Base-by-base conservation (phyloP, 192 early-diverging fungal species). In the Podila epigama region DNA sequence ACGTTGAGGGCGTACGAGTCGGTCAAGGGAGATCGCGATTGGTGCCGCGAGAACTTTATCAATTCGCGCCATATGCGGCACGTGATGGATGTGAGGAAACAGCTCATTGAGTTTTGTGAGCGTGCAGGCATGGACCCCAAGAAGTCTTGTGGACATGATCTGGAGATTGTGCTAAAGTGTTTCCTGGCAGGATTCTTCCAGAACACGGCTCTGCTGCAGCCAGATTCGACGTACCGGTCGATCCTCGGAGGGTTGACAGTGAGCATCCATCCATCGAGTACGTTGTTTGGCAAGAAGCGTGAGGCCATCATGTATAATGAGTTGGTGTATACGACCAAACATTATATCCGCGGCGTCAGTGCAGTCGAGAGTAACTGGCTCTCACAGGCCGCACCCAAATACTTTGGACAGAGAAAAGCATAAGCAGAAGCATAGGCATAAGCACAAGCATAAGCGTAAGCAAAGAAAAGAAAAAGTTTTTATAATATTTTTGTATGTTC, bases 11-110 rank as follows among this genome's bases (percentile, higher is more conserved):
- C 88, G 5, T 98, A 93, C 70, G 81, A 84, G 65, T 84, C 87
- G 28, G 92, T 91, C 6, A 84, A 93, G 22, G 95, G 93, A 13
- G 92, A 97, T 62, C 63, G 79, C 3, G 86, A 86, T 27, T 99
- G 97, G 97, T 99, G 96, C 79, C 72, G 84, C 34, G 91, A 96
- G 50, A 92, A 99, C 72, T 99, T 94, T 84, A 88, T 99, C 53
- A 96, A 95, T 71, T 84, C 80, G 8, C 82, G 97, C 31, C 91
- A 93, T 59, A 85, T 98, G 81, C 91, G 91, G 51, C 90, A 95
- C 69, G 93, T 93, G 5, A 67, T 93, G 80, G 93, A 97, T 69
- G 93, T 97, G 16, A 89, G 92, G 28, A 89, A 91, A 51, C 97
- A 99, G 78, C 86, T 97, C 20, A 84, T 86, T 51, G 86, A 88